Conservation (phyloP, 2,329 filamentous ascomycete genomes). For the Thielaviopsis euricoi region DNA sequence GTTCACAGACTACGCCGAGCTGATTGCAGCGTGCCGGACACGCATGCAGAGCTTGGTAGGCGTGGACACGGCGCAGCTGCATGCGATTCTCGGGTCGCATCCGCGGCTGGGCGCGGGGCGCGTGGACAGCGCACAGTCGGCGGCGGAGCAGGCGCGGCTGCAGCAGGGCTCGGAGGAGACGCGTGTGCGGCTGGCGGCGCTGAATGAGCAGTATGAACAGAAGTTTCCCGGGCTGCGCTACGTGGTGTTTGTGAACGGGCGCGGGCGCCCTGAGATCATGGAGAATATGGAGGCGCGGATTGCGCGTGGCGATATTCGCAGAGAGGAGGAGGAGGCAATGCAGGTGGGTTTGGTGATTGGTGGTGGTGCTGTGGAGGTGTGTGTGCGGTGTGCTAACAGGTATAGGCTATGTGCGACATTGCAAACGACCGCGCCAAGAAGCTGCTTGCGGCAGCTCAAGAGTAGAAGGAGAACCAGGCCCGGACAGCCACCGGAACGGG, state of each 20-base stretch:
- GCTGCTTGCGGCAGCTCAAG: constrained; percentile 20
- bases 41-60: constrained; percentile 43
- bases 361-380: too few relatives aligned
- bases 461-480: background rate
- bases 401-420: constrained; percentile 80
- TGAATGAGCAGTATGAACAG: constrained; percentile 70
- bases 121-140: constrained; percentile 65
- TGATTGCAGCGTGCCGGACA: constrained; percentile 50
- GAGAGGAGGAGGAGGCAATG: constrained; percentile 58
- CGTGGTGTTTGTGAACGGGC: constrained; percentile 82
- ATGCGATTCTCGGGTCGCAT: constrained; percentile 63
- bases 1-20: constrained; percentile 50
- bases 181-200: constrained; percentile 33
- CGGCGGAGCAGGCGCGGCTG: constrained; percentile 67
- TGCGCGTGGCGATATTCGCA: constrained; percentile 42
- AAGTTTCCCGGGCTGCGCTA: constrained; percentile 70
- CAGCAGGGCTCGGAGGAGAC: constrained; percentile 41
- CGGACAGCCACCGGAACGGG: background rate
- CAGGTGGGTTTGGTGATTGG: constrained; percentile 48
- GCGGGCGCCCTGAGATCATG: constrained; percentile 59
- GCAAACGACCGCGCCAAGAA: constrained; percentile 64
- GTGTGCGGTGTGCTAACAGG: constrained; percentile 12
- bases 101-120: constrained; percentile 69
- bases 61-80: constrained; percentile 37
- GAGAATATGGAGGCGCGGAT: constrained; percentile 66